Base-by-base conservation (phyloP, 331 rosid genomes). In the Prunus yedoensis region DNA sequence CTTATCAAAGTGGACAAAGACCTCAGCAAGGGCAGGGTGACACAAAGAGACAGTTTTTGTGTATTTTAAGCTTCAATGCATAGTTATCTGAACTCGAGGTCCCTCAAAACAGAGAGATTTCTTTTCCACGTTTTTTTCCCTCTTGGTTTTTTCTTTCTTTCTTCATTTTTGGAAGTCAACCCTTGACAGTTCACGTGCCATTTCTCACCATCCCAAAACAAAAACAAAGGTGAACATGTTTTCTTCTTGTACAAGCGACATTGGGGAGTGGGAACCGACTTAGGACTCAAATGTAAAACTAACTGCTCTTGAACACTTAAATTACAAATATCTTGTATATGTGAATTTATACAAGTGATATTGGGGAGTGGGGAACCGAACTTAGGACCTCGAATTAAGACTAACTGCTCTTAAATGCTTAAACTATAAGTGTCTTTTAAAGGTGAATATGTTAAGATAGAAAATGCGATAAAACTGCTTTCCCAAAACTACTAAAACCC, bases 101-200 rank as follows among this genome's bases (percentile, higher is more conserved):
- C 66, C 81, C 82, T 80, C 23, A 76, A 87, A 75, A 78, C 82
- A 45, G 70, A 73, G 54, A 82, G 8, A 0, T 56, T 52, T 63
- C 53, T 47, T 14, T 28, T 46, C 16, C 18, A 52, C 17, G 11
- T 28, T 51, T 61, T n/a, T 61, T 25, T 27, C 13, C 45, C 5
- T 56, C 3, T 1, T 23, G 11, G 18, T 38, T 58, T 14, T 38
- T 61, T 45, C n/a, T 75, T 77, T 45, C 18, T 77, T 43, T 73
- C 21, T 47, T 20, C 2, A 3, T 17, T 43, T 17, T 46, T 15
- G 58, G 20, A 32, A 28, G 49, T 68, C 70, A 70, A 45, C 59
- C 65, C 71, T 62, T 50, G 83, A 66, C 78, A 75, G 53, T 25
- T 91, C 94, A 88, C 89, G 77, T 83, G 90, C 85, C 11, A 0